A percentile compares a stretch with the other conserved stretches of the same genome.
Evolutionary conservation across 1,139 yeast species (phyloP).

Genomic region (Lipomyces yarrowii): DNA sequence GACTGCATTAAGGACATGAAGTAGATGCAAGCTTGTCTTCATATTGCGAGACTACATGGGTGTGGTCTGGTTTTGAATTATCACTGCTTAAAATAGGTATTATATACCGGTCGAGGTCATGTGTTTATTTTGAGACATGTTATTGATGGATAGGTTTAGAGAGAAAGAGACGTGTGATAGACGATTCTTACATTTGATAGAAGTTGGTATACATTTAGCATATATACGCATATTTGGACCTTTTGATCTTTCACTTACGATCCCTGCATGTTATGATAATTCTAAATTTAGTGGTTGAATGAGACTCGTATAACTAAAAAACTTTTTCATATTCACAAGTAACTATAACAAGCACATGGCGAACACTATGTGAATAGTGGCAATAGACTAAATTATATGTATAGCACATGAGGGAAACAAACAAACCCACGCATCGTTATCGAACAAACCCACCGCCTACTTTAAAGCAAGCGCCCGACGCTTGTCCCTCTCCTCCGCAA

Average conservation of each 20-base stretch:
- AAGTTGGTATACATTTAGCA: background rate
- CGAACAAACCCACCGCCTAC: conserved; percentile 9
- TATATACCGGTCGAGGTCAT: background rate
- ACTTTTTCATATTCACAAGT: no score
- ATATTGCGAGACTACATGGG: background rate
- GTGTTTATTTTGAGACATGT: background rate
- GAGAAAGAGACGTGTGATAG: background rate
- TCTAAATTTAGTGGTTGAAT: background rate
- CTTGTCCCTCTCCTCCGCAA: conserved; percentile 99
- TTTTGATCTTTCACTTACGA: background rate
- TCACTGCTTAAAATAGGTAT: background rate
- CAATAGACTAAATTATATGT: conserved; percentile 5
- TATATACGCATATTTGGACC: background rate
- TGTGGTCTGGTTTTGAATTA: background rate
- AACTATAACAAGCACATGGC: conserved; percentile 3
- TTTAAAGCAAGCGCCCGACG: conserved; percentile 44
- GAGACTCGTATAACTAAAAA: background rate
- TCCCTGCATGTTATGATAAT: background rate
- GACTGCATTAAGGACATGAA: conserved; percentile 14
- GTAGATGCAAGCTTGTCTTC: background rate
- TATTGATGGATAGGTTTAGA: background rate
- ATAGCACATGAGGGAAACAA: conserved; percentile 6
- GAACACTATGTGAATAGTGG: conserved; percentile 1
- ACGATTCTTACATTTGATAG: background rate
- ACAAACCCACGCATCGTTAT: conserved; percentile 1